These are phyloP conservation scores for Mallotus nudiflorus DNA, from an alignment of 345 rosid genomes.

Conservation along the genomic window DNA sequence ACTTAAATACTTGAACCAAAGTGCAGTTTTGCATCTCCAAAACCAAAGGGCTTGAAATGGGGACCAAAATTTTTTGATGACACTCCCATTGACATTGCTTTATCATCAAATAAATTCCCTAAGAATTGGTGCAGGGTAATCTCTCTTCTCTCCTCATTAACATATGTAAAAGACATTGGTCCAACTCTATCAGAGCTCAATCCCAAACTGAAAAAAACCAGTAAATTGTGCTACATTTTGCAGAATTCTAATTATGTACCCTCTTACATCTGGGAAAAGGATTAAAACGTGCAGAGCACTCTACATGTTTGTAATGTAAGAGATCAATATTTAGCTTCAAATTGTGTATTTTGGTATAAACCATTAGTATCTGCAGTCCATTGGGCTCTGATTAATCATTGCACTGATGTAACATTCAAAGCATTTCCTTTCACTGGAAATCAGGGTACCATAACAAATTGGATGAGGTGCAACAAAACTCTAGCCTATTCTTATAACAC, in stretches of 20 bases:
- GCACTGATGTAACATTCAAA: no score
- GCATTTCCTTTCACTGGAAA: background rate
- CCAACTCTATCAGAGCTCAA: background rate
- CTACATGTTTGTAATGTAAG: conserved; percentile 34
- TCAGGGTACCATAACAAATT: conserved; percentile 29
- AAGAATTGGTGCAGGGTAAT: conserved; percentile 34
- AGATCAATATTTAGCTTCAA: no score
- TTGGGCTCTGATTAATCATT: no score
- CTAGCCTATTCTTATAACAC: conserved; percentile 22
- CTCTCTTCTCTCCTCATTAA: background rate
- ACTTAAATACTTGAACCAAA: conserved; percentile 29
- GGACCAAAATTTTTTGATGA: conserved; percentile 16
- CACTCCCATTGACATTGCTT: conserved; percentile 8
- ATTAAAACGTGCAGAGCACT: conserved; percentile 31
- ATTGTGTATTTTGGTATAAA: no score
- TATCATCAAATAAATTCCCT: background rate
- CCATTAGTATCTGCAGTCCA: no score
- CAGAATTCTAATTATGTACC: conserved; percentile 28
- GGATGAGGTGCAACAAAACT: conserved; percentile 36
- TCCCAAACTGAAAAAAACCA: background rate
- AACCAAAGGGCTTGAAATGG: conserved; percentile 19
- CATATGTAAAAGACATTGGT: background rate
- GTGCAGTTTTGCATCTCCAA: conserved; percentile 32
- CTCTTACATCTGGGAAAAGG: conserved; percentile 38
- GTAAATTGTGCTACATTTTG: background rate